These are phyloP conservation scores for Brasilioporus rufonigricans DNA, from an alignment of 768 basidiomycete genomes.

Conservation along the genomic window DNA sequence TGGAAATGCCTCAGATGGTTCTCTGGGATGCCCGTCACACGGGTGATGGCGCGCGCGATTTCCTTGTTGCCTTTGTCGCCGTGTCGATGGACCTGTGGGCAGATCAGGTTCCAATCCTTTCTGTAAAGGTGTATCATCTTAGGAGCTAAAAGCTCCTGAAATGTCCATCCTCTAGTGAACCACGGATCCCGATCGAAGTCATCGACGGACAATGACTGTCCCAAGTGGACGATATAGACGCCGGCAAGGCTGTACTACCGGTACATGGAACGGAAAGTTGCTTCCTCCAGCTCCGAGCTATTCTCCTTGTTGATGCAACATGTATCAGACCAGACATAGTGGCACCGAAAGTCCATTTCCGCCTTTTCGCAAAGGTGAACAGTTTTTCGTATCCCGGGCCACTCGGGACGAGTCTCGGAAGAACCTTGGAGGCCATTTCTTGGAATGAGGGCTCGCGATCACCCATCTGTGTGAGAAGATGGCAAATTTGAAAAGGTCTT, in stretches of 20 bases:
- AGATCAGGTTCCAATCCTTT: slow-evolving; percentile 11
- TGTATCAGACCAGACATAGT: slow-evolving; percentile 15
- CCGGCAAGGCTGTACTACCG: slow-evolving; percentile 18
- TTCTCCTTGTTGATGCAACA: slow-evolving; percentile 12
- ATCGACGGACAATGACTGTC: slow-evolving; percentile 8
- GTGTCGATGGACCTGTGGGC: neutral
- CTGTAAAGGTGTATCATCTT: slow-evolving; percentile 11
- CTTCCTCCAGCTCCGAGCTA: slow-evolving; percentile 11
- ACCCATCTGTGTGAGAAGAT: slow-evolving; percentile 15
- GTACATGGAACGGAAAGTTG: slow-evolving; percentile 12
- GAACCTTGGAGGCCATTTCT: slow-evolving; percentile 3
- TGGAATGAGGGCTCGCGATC: slow-evolving; percentile 4
- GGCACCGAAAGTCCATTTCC: slow-evolving; percentile 3
- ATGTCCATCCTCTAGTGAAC: slow-evolving; percentile 15
- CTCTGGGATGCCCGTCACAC: slow-evolving; percentile 5
- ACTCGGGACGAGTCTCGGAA: neutral
- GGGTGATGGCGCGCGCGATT: neutral
- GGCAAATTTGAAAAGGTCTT: slow-evolving; percentile 5
- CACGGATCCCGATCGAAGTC: slow-evolving; percentile 13
- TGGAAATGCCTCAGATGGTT: no score
- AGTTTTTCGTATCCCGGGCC: slow-evolving; percentile 8
- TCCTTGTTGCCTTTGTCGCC: slow-evolving; percentile 5
- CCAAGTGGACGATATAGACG: slow-evolving; percentile 16
- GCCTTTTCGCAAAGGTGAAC: slow-evolving; percentile 10
- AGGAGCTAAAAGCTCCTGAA: slow-evolving; percentile 15